Evolutionary conservation across 2,329 filamentous ascomycete species (phyloP).

Genomic region (Colletotrichum tropicicola): DNA sequence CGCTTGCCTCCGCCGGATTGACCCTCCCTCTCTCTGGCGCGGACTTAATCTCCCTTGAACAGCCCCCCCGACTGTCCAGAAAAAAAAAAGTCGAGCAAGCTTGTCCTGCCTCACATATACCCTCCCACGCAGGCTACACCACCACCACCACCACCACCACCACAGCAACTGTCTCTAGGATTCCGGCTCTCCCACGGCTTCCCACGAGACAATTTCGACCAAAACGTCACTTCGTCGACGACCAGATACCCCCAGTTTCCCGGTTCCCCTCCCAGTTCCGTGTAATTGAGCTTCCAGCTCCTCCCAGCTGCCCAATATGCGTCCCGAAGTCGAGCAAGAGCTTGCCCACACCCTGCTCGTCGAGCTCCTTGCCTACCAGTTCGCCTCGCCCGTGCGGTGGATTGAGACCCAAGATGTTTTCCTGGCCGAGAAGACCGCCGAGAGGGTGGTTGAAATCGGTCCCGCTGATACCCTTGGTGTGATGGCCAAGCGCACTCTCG

Average conservation of each 20-base stretch:
- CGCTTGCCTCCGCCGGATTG: conserved; percentile 24
- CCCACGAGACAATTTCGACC: conserved; percentile 1
- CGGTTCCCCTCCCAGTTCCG: conserved; percentile 32
- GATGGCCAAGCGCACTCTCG: conserved; percentile 96
- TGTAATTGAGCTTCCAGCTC: conserved; percentile 27
- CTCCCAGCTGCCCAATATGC: conserved; percentile 69
- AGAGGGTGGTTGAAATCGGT: conserved; percentile 97
- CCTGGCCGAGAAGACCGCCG: conserved; percentile 92
- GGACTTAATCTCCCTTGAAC: conserved; percentile 29
- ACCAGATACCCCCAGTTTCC: conserved; percentile 26
- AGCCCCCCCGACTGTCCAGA: conserved; percentile 19
- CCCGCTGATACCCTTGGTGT: conserved; percentile 96
- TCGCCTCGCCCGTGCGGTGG: conserved; percentile 98
- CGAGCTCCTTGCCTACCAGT: conserved; percentile 98
- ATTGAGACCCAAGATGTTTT: conserved; percentile 99
- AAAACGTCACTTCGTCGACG: conserved; percentile 17
- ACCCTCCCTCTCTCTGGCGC: conserved; percentile 30
- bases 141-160: no score
- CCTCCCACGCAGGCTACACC: conserved; percentile 19
- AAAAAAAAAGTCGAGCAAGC: conserved; percentile 20
- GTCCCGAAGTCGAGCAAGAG: conserved; percentile 99
- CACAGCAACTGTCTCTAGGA: neutral
- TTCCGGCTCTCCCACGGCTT: conserved; percentile 24
- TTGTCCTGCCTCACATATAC: conserved; percentile 28
- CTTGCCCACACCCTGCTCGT: conserved; percentile 97